Evolutionary conservation across 192 early-diverging fungal genomes (phyloP), one percentile per base, ranked within the genome.

Genomic region (Coemansia sp.): DNA sequence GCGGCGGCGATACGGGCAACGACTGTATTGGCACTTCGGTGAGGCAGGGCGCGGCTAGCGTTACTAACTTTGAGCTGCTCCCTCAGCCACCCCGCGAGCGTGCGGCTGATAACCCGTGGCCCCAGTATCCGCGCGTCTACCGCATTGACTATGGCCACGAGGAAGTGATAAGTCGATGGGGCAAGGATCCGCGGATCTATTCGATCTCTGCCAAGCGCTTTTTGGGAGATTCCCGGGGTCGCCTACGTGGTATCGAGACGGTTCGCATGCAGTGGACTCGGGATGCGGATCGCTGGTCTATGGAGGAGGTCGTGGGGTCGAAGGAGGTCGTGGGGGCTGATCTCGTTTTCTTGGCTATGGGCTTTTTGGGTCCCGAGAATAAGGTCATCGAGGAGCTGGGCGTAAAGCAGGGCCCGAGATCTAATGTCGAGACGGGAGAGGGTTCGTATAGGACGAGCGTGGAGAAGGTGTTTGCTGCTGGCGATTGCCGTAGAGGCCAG

Each of bases 61-160:
- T 99, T 16, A 85, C 90, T 65, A 97, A 97, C 86, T 99, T 99
- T 89, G 97, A 99, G 76, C 87, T 99, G 62, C 83, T 99, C 31
- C 97, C 97, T 3, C 91, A 92, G 75, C 95, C 97, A 45, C 92
- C 97, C n/a, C 73, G 67, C 0, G 74, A 72, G 40, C 91, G 97
- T 66, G 92, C 88, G 51, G 67, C 67, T 26, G 94, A 96, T 71
- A 99, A 97, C 87, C 97, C 95, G 55, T 99, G 97, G 97, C 97
- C 97, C 21, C 90, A 94, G 74, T 99, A 90, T 85, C 94, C 97
- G 39, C 90, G 94, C 57, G 90, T 95, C 14, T 97, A 95, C 88
- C 90, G 91, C 81, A 86, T 96, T 23, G 95, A 97, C 84, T 97
- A 99, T 62, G 97, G 97, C 55, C 97, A 99, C 78, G 87, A 90